A percentile compares a stretch with the other conserved stretches of the same genome.
Evolutionary conservation across 2,329 filamentous ascomycete genomes (phyloP).

Genomic region (Dactylellina haptotyla): DNA sequence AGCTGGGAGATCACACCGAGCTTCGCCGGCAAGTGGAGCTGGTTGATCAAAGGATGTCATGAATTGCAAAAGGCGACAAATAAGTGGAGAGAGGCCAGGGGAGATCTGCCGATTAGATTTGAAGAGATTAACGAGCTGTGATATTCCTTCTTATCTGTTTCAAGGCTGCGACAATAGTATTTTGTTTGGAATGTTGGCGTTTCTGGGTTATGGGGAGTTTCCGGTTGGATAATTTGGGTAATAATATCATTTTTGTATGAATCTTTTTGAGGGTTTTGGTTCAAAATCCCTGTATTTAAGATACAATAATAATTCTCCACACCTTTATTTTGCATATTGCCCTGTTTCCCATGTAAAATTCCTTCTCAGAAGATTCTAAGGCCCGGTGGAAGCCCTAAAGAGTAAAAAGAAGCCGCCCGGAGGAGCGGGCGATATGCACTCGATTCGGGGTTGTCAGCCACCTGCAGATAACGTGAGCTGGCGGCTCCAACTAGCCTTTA

Average conservation of each 20-base stretch:
- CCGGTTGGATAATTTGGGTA: background rate
- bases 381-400: background rate
- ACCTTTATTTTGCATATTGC: slow-evolving; percentile 13
- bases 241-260: background rate
- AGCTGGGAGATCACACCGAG: slow-evolving; percentile 47
- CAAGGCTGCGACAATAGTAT: background rate
- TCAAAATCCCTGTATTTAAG: slow-evolving; percentile 49
- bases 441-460: slow-evolving; percentile 25
- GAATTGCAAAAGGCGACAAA: slow-evolving; percentile 46
- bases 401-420: background rate
- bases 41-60: slow-evolving; percentile 63
- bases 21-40: slow-evolving; percentile 70
- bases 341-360: background rate
- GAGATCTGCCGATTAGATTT: slow-evolving; percentile 47
- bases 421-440: background rate
- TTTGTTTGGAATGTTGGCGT: background rate
- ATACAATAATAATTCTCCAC: slow-evolving; percentile 53
- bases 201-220: slow-evolving; percentile 3
- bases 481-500: background rate
- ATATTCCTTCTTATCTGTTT: slow-evolving; percentile 1
- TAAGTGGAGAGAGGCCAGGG: slow-evolving; percentile 47
- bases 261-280: background rate
- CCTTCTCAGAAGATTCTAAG: background rate
- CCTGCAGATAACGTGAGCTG: slow-evolving; percentile 23
- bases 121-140: slow-evolving; percentile 42